phyloP scores from a whole-genome alignment of 768 basidiomycete genomes.

The Rhodotorula diobovata region DNA sequence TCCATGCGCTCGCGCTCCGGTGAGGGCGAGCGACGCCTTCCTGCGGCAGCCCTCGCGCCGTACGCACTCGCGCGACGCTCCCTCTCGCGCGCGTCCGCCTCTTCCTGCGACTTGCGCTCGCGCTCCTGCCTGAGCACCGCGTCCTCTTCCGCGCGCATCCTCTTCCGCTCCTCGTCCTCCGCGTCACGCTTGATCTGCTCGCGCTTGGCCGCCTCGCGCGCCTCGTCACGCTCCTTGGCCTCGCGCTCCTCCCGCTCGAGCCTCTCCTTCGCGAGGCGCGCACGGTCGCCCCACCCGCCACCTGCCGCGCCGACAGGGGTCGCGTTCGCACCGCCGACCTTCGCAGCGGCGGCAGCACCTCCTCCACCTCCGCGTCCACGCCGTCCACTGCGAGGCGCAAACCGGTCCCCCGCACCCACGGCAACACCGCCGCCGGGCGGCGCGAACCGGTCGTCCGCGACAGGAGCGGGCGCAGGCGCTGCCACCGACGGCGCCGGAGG shows the following conservation, averaged over 20 bases:
- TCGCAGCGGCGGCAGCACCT: background rate
- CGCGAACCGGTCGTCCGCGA: conserved; percentile 4
- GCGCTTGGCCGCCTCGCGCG: background rate
- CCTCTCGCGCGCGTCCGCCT: background rate
- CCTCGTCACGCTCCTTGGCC: background rate
- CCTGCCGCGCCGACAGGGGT: background rate
- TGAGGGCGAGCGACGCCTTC: background rate
- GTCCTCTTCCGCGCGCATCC: no score
- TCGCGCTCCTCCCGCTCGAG: background rate
- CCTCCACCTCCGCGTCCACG: background rate
- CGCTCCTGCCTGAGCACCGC: background rate
- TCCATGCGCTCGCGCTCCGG: conserved; percentile 1
- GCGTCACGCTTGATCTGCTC: background rate
- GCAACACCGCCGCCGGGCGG: background rate
- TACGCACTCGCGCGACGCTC: background rate
- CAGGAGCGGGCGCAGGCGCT: background rate
- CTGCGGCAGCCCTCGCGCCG: background rate
- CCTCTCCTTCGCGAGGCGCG: conserved; percentile 4
- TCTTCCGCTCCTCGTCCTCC: background rate
- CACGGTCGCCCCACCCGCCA: background rate
- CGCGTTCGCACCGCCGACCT: background rate
- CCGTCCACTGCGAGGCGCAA: background rate
- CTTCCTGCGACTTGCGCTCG: background rate
- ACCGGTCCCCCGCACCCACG: background rate
- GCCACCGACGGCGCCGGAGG: background rate